Evolutionary conservation across 371 early-diverging fungal genomes (phyloP).

Genomic region (Mucor ambiguus): DNA sequence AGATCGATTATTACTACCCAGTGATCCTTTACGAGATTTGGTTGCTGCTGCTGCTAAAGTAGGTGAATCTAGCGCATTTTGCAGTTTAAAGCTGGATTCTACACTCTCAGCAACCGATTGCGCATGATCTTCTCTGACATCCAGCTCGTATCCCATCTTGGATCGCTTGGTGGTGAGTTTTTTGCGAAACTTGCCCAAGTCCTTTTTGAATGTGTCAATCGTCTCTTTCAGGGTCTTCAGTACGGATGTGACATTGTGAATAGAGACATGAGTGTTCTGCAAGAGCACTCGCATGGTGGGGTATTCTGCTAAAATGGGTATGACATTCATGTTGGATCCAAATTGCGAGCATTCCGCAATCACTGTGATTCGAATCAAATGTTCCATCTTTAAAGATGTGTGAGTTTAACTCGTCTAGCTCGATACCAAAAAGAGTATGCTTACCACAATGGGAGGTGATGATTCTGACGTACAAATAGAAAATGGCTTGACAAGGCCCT

Average conservation of each 20-base stretch:
- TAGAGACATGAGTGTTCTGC: slow-evolving; percentile 63
- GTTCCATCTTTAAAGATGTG: no score
- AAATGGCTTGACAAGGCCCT: slow-evolving; percentile 53
- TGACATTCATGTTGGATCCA: slow-evolving; percentile 62
- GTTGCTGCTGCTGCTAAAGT: neutral
- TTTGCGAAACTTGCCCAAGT: slow-evolving; percentile 58
- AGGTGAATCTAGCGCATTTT: slow-evolving; percentile 27
- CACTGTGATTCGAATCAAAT: slow-evolving; percentile 70
- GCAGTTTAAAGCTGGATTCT: neutral
- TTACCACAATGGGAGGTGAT: slow-evolving; percentile 27
- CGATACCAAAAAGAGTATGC: no score
- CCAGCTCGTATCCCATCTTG: slow-evolving; percentile 52
- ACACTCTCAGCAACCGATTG: slow-evolving; percentile 18
- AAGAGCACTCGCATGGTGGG: slow-evolving; percentile 72
- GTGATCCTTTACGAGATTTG: slow-evolving; percentile 1
- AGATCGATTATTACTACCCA: neutral
- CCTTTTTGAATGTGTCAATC: slow-evolving; percentile 64
- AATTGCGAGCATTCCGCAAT: slow-evolving; percentile 77
- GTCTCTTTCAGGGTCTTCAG: slow-evolving; percentile 56
- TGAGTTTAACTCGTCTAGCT: no score
- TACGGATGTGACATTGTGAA: slow-evolving; percentile 52
- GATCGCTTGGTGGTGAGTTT: slow-evolving; percentile 41
- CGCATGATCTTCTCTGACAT: slow-evolving; percentile 47
- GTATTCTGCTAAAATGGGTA: slow-evolving; percentile 59
- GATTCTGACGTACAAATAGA: slow-evolving; percentile 34